Percentiles rank a stretch among this genome's conserved stretches.
Conservation (phyloP, 1,284 basidiomycete genomes). For the Wolfiporia cocos region DNA sequence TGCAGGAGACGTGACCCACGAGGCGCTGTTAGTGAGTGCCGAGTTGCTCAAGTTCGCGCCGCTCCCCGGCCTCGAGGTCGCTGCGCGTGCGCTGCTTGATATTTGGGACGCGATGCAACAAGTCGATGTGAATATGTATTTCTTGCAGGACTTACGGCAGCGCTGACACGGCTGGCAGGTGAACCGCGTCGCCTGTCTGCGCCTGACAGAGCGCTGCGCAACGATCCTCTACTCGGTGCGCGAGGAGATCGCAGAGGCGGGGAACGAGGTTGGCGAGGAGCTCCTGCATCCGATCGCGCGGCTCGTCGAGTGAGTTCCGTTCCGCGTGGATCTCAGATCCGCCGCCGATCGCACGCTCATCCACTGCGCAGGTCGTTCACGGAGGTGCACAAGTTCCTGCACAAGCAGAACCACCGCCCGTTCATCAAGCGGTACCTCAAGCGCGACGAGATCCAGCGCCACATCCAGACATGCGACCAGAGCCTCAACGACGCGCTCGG, state of each 20-base stretch:
- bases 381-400: conserved; percentile 44
- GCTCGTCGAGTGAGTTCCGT: conserved; percentile 43
- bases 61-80: conserved; percentile 46
- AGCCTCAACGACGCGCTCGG: conserved; percentile 47
- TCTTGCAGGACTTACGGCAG: not conserved
- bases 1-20: conserved; percentile 34
- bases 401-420: conserved; percentile 56
- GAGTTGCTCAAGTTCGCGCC: conserved; percentile 42
- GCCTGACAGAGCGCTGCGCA: conserved; percentile 46
- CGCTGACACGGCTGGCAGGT: conserved; percentile 31
- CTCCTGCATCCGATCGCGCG: conserved; percentile 34
- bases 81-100: conserved; percentile 43
- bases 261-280: conserved; percentile 29
- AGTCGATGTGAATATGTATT: conserved; percentile 47
- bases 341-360: not conserved
- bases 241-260: conserved; percentile 38
- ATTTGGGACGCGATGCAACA: conserved; percentile 58
- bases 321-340: too few relatives aligned
- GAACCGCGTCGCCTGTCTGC: conserved; percentile 45
- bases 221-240: conserved; percentile 40
- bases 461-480: conserved; percentile 48
- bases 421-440: conserved; percentile 78
- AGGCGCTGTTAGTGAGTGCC: conserved; percentile 36
- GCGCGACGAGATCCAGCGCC: conserved; percentile 60
- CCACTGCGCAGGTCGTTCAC: conserved; percentile 15